phyloP scores from a whole-genome alignment of 441 rosid species.

The Populus hybrid region DNA sequence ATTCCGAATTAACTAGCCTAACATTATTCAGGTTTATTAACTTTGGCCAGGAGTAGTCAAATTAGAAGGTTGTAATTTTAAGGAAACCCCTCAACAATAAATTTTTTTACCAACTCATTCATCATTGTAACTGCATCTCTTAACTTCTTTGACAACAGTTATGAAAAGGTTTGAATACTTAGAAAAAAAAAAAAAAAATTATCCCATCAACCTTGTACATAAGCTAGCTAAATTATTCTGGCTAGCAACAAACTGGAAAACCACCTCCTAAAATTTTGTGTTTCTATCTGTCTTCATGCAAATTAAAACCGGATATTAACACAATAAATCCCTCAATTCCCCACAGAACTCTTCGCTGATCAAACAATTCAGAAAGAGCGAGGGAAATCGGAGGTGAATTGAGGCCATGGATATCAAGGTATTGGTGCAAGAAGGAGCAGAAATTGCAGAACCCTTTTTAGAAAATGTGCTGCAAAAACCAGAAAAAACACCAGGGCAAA shows the following conservation, averaged over 20 bases:
- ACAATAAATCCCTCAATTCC: neutral
- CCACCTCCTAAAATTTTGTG: neutral
- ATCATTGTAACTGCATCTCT: neutral
- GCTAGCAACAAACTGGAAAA: neutral
- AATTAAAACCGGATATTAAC: neutral
- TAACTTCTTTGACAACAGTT: neutral
- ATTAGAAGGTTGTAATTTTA: no score
- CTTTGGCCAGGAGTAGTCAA: no score
- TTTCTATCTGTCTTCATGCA: neutral
- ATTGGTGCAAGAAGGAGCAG: neutral
- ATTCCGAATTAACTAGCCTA: no score
- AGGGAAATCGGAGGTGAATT: neutral
- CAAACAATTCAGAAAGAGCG: neutral
- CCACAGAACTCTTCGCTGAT: neutral
- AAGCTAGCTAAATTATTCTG: neutral
- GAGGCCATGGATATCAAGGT: constrained; percentile 15
- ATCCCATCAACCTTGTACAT: neutral
- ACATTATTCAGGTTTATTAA: no score
- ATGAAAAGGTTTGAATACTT: neutral
- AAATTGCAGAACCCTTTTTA: constrained; percentile 26
- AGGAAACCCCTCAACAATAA: neutral
- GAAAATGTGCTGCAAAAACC: constrained; percentile 19
- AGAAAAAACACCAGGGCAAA: constrained; percentile 44
- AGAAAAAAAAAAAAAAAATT: no score
- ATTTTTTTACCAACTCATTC: neutral